These are phyloP conservation scores for Endotrypanum monterogeii DNA, from an alignment of 208 protist species.

Conservation along the genomic window DNA sequence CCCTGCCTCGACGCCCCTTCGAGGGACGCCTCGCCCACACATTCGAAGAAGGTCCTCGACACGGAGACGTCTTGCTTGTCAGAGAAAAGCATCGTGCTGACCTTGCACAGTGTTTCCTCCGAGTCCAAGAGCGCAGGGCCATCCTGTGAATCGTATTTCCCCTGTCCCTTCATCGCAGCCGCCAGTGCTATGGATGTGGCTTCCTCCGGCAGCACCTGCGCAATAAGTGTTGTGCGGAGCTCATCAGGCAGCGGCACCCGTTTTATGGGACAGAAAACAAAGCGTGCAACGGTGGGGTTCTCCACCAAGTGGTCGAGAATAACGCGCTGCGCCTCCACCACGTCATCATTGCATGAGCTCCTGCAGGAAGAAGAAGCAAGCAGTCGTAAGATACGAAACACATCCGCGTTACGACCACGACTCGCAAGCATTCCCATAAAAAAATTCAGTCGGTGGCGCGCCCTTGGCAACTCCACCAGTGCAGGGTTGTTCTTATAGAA, in stretches of 20 bases:
- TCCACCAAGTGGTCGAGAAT: conserved; percentile 37
- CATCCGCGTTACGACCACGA: conserved; percentile 24
- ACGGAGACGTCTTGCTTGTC: not conserved
- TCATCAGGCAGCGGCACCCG: conserved; percentile 12
- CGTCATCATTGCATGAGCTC: conserved; percentile 43
- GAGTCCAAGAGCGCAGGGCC: not conserved
- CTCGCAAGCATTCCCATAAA: conserved; percentile 39
- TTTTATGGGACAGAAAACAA: conserved; percentile 27
- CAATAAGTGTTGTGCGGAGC: conserved; percentile 4
- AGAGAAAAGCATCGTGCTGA: not conserved
- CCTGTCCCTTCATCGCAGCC: not conserved
- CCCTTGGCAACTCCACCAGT: conserved; percentile 47
- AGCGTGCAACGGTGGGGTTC: conserved; percentile 17
- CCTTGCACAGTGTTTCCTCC: not conserved
- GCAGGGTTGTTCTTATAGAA: conserved; percentile 43
- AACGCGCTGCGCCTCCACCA: conserved; percentile 45
- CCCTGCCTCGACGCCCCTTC: not conserved
- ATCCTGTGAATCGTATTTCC: not conserved
- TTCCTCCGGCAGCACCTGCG: conserved; percentile 4
- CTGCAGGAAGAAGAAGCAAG: too few relatives aligned
- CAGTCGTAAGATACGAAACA: conserved; percentile 37
- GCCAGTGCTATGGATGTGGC: not conserved
- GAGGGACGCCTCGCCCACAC: not conserved
- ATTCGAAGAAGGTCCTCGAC: not conserved
- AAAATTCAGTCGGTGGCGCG: conserved; percentile 32